Conservation (phyloP, 495 filamentous ascomycete genomes). For the Penicillium pulvis region DNA sequence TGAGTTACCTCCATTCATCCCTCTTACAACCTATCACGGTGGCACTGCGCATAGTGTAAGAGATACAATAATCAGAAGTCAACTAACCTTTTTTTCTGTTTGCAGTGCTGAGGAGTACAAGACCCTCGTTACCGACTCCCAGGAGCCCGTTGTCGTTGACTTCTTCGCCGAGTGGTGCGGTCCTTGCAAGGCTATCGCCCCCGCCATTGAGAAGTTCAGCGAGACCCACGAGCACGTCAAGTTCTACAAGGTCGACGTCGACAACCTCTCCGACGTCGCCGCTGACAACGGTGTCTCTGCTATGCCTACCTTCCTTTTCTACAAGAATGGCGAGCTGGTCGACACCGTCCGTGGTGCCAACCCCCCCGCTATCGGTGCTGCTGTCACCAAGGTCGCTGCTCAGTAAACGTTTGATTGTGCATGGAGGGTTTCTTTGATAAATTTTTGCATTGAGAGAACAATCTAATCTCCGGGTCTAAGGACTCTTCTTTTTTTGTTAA, state of each 20-base stretch:
- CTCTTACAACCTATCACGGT: background rate
- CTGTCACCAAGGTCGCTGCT: constrained; percentile 33
- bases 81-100: constrained; percentile 4
- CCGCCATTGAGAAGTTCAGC: constrained; percentile 66
- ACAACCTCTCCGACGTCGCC: constrained; percentile 74
- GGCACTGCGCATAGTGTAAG: background rate
- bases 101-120: constrained; percentile 63
- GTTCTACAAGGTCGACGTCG: constrained; percentile 95
- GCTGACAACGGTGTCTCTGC: constrained; percentile 82
- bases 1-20: constrained; percentile 20
- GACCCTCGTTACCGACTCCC: constrained; percentile 34
- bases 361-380: constrained; percentile 59
- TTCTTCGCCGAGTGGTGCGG: constrained; percentile 92
- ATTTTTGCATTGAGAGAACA: background rate
- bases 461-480: constrained; percentile 6
- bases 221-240: constrained; percentile 55
- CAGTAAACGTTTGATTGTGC: background rate
- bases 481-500: constrained; percentile 2
- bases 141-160: constrained; percentile 74
- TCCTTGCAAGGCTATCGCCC: constrained; percentile 89
- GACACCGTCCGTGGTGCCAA: constrained; percentile 82
- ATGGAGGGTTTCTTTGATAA: constrained; percentile 1
- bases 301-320: constrained; percentile 93
- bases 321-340: constrained; percentile 72
- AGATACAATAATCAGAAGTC: background rate